Base-by-base conservation (phyloP, 768 basidiomycete species). In the Pisolithus tinctorius region DNA sequence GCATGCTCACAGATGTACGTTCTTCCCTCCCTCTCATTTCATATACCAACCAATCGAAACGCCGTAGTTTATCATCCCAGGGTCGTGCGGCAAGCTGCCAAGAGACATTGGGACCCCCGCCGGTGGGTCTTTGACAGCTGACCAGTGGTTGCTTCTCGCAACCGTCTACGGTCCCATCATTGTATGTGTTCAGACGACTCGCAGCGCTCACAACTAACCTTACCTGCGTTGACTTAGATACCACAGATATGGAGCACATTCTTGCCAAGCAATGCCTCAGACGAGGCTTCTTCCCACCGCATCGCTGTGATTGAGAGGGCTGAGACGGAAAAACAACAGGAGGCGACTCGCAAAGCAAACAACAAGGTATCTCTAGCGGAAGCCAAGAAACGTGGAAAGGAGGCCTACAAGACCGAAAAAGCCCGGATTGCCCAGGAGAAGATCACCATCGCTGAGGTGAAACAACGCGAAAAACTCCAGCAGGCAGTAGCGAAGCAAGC, bases 101-200 rank as follows among this genome's bases (percentile, higher is more conserved):
- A 59, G 50, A 1, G 38, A 64, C 1, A 61, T 67, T 8, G 64
- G 67, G 10, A 62, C 59, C 49, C 70, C 70, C 2, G 61, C 67
- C 0, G 67, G 70, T 29, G 67, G 70, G 4, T 68, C 63, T 3
- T 53, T 70, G 1, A 69, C 64, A 4, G 70, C 68, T 0, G 70
- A 71, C 47, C 63, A 69, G 39, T 67, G 69, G 72, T 53, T 63
- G 0, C 36, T 68, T 10, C 53, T 68, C 2, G 58, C 60, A 0
- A 66, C 60, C 0, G 56, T 69, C 16, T 56, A 67, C 23, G 63
- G 61, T 0, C 69, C 70, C 0, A 49, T 70, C 1, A 53, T 58
- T 0, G 67, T 69, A 52, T 34, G 64, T 58, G 39, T 34, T 16
- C 31, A 13, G 37, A 7, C 23, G 20, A 36, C 17, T 20, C 34